Conservation (phyloP, 805 yeast genomes). For the Myxozyma monticola region DNA sequence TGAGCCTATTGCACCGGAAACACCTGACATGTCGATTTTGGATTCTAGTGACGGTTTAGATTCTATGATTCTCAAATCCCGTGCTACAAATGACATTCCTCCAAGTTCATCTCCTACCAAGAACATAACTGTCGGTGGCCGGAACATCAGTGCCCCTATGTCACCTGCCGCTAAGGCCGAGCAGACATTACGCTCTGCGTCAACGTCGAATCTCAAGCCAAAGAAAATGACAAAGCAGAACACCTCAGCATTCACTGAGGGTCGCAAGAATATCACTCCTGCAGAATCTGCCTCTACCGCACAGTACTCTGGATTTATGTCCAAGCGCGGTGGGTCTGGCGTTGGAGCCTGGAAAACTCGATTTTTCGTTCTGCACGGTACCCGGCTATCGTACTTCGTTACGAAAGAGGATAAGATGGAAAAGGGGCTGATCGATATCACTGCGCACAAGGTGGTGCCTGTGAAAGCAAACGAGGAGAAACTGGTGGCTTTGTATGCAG, state of each 20-base stretch:
- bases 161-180: constrained; percentile 5
- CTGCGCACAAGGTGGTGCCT: constrained; percentile 89
- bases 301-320: constrained; percentile 90
- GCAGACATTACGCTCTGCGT: constrained; percentile 50
- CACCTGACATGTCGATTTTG: too few species aligned
- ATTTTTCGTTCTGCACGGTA: constrained; percentile 71
- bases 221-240: constrained; percentile 39
- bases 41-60: too few species aligned
- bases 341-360: constrained; percentile 92
- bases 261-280: constrained; percentile 74
- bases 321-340: constrained; percentile 81
- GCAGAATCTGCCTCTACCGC: constrained; percentile 76
- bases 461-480: constrained; percentile 77
- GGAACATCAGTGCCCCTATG: constrained; percentile 4
- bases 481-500: constrained; percentile 82
- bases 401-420: constrained; percentile 77
- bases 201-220: constrained; percentile 48
- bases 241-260: constrained; percentile 60
- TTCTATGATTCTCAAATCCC: too few species aligned
- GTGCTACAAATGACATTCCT: too few species aligned
- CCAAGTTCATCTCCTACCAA: background rate
- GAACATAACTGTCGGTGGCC: background rate
- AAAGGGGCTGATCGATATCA: constrained; percentile 91
- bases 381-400: constrained; percentile 84
- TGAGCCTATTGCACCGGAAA: too few species aligned